Conservation (phyloP, 441 rosid species). For the Viola pubescens region DNA sequence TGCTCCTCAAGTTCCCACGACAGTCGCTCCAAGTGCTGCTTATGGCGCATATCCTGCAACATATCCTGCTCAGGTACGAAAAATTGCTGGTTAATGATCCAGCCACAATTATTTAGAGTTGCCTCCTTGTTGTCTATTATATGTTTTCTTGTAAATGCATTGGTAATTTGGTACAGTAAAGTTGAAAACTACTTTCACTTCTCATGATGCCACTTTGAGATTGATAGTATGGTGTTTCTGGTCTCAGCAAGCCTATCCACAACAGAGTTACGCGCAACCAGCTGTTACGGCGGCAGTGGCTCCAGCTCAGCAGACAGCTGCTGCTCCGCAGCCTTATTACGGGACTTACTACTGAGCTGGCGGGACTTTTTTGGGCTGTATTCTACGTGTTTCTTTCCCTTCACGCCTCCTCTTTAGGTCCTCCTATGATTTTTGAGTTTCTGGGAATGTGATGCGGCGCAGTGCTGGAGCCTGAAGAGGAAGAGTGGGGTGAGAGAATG, state of each 20-base stretch:
- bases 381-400: not conserved
- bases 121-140: no score
- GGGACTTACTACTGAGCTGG: constrained; percentile 51
- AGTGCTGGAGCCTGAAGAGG: not conserved
- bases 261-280: constrained; percentile 75
- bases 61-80: constrained; percentile 73
- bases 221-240: not conserved
- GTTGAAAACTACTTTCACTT: no score
- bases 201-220: no score
- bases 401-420: not conserved
- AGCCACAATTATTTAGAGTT: no score
- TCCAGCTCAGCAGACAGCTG: constrained; percentile 54
- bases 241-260: constrained; percentile 50
- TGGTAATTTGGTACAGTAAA: no score
- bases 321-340: constrained; percentile 69
- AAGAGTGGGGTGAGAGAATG: constrained; percentile 4
- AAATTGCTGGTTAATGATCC: not conserved
- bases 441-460: constrained; percentile 1
- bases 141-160: no score
- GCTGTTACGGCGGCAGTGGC: constrained; percentile 42
- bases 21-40: constrained; percentile 58
- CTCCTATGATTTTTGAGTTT: not conserved
- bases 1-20: constrained; percentile 51
- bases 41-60: constrained; percentile 78
- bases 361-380: not conserved